Percentiles rank a stretch among this genome's conserved stretches.
These are phyloP conservation scores for Solanum raphanifolium DNA, from an alignment of 257 asterid species.

Conservation along the genomic window DNA sequence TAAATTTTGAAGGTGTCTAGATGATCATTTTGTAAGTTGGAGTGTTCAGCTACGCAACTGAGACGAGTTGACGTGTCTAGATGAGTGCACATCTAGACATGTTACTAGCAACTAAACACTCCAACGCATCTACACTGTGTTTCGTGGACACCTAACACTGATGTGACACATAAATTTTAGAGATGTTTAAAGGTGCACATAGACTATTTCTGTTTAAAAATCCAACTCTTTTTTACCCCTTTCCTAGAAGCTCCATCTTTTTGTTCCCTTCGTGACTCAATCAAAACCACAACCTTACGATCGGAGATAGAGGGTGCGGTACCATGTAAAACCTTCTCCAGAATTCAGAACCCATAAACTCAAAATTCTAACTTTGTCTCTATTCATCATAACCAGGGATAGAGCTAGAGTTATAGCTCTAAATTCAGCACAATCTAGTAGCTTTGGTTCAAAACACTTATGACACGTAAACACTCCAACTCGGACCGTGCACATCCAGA, in stretches of 20 bases:
- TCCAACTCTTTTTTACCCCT: too few species aligned
- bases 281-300: not conserved
- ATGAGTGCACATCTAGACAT: not conserved
- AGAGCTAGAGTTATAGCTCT: rapidly evolving
- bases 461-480: not conserved
- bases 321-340: not conserved
- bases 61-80: not conserved
- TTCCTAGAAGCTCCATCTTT: not conserved
- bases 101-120: not conserved
- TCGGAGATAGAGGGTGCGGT: not conserved
- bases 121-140: not conserved
- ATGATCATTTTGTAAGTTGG: not conserved
- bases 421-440: not conserved
- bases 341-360: not conserved
- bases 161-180: not conserved
- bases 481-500: not conserved
- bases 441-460: not conserved
- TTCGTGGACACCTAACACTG: not conserved
- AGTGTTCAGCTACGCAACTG: not conserved
- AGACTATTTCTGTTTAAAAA: not conserved
- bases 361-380: not conserved
- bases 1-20: not conserved
- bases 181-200: not conserved
- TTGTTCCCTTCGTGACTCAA: not conserved
- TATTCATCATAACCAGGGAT: rapidly evolving